Percentiles rank a stretch among this genome's conserved stretches.
Conservation (phyloP, 306 rosid species). For the Pterocarpus santalinus region DNA sequence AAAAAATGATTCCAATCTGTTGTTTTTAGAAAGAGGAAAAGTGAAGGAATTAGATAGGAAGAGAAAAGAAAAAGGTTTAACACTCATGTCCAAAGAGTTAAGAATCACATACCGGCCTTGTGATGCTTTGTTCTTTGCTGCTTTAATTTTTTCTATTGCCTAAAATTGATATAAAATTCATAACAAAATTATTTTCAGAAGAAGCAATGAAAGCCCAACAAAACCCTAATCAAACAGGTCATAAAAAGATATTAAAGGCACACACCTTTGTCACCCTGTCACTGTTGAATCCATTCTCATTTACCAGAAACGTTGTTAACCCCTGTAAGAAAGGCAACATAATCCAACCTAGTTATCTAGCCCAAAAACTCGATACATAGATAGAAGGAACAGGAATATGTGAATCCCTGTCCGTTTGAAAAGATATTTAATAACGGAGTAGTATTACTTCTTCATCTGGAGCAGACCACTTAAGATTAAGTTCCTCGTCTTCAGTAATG, state of each 20-base stretch:
- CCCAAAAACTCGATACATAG: slow-evolving; percentile 36
- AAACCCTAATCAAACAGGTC: slow-evolving; percentile 36
- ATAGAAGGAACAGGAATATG: slow-evolving; percentile 32
- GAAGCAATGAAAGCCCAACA: slow-evolving; percentile 36
- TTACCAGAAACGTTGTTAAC: slow-evolving; percentile 76
- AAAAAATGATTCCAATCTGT: slow-evolving; percentile 91
- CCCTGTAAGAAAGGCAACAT: slow-evolving; percentile 69
- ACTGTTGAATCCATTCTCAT: slow-evolving; percentile 93
- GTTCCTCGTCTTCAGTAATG: slow-evolving; percentile 69
- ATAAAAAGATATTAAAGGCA: neutral
- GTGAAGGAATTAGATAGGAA: slow-evolving; percentile 37
- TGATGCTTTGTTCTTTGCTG: slow-evolving; percentile 90
- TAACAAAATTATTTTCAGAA: slow-evolving; percentile 29
- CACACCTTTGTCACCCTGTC: slow-evolving; percentile 93
- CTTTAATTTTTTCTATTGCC: slow-evolving; percentile 97
- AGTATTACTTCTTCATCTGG: slow-evolving; percentile 90
- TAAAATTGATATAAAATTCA: slow-evolving; percentile 52
- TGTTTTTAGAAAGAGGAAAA: slow-evolving; percentile 34
- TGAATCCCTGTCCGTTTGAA: slow-evolving; percentile 24
- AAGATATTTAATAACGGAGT: slow-evolving; percentile 42
- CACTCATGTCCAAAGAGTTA: slow-evolving; percentile 22
- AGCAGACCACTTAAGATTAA: slow-evolving; percentile 87
- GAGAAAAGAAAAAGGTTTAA: slow-evolving; percentile 17
- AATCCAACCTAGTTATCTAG: slow-evolving; percentile 36
- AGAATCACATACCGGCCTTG: slow-evolving; percentile 85